These are phyloP conservation scores for Saccharomyces pastorianus DNA, from an alignment of 1,139 yeast species.

Conservation along the genomic window DNA sequence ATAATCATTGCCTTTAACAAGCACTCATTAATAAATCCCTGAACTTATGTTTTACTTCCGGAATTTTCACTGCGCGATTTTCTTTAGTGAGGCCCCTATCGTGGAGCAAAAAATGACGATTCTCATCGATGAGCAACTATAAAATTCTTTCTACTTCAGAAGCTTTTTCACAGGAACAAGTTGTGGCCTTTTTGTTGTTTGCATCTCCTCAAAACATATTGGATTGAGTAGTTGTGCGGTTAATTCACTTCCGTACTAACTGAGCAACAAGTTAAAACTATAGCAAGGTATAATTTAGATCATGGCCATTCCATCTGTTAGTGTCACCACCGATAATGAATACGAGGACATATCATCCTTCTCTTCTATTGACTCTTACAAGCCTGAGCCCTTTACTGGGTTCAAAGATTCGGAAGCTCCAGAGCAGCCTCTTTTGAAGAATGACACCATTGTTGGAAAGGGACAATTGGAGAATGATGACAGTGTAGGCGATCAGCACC, in stretches of 20 bases:
- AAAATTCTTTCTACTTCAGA: no score
- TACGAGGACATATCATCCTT: conserved; percentile 25
- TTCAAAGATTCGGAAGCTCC: conserved; percentile 1
- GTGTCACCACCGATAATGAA: conserved; percentile 11
- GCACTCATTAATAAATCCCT: neutral
- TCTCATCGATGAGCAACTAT: neutral
- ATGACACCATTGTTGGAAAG: conserved; percentile 2
- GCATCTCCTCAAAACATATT: neutral
- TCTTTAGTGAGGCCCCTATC: neutral
- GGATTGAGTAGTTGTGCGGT: neutral
- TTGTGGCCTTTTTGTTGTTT: no score
- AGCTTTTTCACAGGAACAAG: neutral
- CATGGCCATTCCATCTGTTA: neutral
- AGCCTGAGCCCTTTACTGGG: conserved; percentile 24
- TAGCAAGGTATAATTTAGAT: neutral
- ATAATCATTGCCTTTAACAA: neutral
- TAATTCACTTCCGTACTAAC: neutral
- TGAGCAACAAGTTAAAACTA: neutral
- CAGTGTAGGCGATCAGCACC: neutral
- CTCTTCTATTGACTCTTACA: conserved; percentile 23
- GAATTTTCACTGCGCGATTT: neutral
- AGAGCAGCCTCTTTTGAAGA: neutral
- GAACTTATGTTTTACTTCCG: neutral
- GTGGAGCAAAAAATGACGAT: neutral
- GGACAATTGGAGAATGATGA: neutral